Evolutionary conservation across 345 rosid species (phyloP), one percentile per base, ranked within the genome.

Genomic region (Aquilaria yunnanensis): DNA sequence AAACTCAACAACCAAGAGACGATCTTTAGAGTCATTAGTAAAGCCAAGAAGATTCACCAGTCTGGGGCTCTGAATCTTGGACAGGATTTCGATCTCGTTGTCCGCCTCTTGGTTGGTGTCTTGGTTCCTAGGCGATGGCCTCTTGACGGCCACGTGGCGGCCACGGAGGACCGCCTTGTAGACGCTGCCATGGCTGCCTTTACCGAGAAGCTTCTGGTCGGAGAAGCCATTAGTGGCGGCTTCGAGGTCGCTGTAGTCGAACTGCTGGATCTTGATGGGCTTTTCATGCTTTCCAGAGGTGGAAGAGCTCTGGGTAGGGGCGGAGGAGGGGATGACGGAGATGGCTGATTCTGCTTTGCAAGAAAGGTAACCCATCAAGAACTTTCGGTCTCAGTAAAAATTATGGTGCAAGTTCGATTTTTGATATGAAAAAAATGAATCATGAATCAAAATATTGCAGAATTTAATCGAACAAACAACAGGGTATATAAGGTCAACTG

Each of bases 131-230:
- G 96, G 50, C 47, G 51, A 85, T 0, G 96, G 88, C 65, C 81
- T 80, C 83, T 94, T 94, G 67, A 94, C 72, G 49, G 99, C 99
- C 30, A 94, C 92, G 57, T 79, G 88, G 46, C 95, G 99, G 10
- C 96, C 93, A 43, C 84, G 89, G 66, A 88, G 72, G 41, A 81
- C 86, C 10, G 91, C 99, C 74, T 88, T 94, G 87, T 94, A 94
- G 65, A 94, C 99, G 70, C 76, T 75, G 3, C 97, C 99, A 68
- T 94, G 99, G 77, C 99, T 94, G 61, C 99, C 99, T 67, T 87
- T 88, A 0, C 99, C 99, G 6, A 94, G 82, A 3, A 94, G 81
- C 62, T 77, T 88, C 54, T 74, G 75, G 54, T 83, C 81, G 71
- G 95, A 78, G 87, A 94, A 94, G 8, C 99, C 97, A 60, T 84